These are phyloP conservation scores for Hygrophoropsis aurantiaca DNA, from an alignment of 768 basidiomycete species.

Conservation along the genomic window DNA sequence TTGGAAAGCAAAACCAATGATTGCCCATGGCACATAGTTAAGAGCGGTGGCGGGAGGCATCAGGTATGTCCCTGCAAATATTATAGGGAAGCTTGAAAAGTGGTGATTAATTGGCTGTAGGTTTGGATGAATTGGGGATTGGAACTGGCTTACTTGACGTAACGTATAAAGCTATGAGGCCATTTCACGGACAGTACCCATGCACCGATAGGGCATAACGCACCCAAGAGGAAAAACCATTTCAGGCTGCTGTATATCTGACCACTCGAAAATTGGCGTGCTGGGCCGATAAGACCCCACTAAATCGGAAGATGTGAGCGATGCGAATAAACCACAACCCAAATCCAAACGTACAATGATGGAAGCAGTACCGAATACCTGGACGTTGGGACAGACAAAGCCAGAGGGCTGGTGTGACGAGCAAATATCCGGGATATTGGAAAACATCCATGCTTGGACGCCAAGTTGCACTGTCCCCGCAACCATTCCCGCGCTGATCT, in stretches of 20 bases:
- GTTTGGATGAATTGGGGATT: too few species aligned
- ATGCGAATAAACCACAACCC: too few species aligned
- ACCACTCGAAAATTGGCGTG: constrained; percentile 62
- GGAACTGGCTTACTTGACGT: constrained; percentile 53
- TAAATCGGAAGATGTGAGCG: too few species aligned
- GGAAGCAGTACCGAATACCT: constrained; percentile 53
- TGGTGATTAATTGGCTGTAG: too few species aligned
- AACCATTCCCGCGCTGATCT: constrained; percentile 60
- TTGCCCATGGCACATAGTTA: constrained; percentile 45
- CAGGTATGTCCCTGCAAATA: constrained; percentile 36
- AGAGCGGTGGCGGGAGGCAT: constrained; percentile 50
- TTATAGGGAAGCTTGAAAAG: constrained; percentile 36
- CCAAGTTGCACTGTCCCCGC: constrained; percentile 68
- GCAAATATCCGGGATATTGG: constrained; percentile 37
- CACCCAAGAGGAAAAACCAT: constrained; percentile 78
- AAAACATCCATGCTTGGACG: constrained; percentile 63
- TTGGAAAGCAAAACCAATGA: constrained; percentile 49
- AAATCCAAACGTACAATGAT: constrained; percentile 46
- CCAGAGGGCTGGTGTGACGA: constrained; percentile 17
- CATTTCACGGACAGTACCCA: constrained; percentile 53
- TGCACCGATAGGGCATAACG: constrained; percentile 51
- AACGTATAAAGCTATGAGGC: constrained; percentile 57
- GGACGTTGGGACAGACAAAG: constrained; percentile 29
- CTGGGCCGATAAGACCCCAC: constrained; percentile 70
- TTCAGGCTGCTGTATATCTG: constrained; percentile 45